Conservation (phyloP, 1,284 basidiomycete genomes). For the Xerocomus amazonicus region DNA sequence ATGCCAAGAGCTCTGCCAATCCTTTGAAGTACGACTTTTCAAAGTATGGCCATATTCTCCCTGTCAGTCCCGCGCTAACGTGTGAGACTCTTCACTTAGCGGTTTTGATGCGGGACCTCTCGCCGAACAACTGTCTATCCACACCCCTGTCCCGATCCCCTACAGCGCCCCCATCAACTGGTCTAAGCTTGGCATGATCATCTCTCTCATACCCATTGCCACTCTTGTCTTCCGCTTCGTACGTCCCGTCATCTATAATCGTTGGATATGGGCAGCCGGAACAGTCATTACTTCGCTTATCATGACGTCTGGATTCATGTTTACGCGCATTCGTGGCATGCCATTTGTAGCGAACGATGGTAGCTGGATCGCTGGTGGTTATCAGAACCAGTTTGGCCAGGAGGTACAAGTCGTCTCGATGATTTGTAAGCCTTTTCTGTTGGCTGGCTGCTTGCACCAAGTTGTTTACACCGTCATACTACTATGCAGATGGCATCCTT, state of each 20-base stretch:
- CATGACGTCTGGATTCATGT: conserved; percentile 96
- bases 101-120: conserved; percentile 77
- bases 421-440: conserved; percentile 62
- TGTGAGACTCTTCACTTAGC: too few species aligned
- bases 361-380: conserved; percentile 85
- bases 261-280: conserved; percentile 76
- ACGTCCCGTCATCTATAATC: conserved; percentile 66
- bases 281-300: conserved; percentile 68
- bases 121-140: conserved; percentile 68
- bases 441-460: neutral
- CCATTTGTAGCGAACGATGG: conserved; percentile 69
- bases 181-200: conserved; percentile 48
- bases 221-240: conserved; percentile 58
- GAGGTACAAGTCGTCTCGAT: conserved; percentile 87
- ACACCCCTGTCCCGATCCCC: conserved; percentile 72
- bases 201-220: conserved; percentile 42
- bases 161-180: conserved; percentile 73
- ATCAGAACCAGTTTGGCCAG: conserved; percentile 87
- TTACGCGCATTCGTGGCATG: conserved; percentile 85
- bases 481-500: conserved; percentile 78
- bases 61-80: conserved; percentile 7
- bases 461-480: conserved; percentile 9
- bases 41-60: conserved; percentile 42
- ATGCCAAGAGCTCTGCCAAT: conserved; percentile 49
- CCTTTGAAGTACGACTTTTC: conserved; percentile 78